Evolutionary conservation across 257 asterid species (phyloP).

Genomic region (Lavandula angustifolia): DNA sequence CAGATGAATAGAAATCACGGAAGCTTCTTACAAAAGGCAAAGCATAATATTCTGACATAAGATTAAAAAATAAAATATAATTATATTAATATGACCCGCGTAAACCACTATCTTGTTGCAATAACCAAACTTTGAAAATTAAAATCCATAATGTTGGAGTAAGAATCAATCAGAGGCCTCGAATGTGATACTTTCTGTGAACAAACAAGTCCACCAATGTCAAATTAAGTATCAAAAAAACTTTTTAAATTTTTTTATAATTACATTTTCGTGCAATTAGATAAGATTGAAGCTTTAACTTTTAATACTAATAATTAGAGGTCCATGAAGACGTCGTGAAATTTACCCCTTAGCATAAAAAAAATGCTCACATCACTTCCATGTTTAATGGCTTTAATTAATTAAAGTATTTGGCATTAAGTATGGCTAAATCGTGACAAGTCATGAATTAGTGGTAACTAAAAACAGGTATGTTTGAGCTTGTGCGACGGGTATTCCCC

Average conservation of each 20-base stretch:
- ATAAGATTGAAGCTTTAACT: constrained; percentile 29
- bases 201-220: constrained; percentile 32
- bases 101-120: constrained; percentile 14
- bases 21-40: not conserved
- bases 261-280: constrained; percentile 16
- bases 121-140: not conserved
- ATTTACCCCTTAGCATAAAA: constrained; percentile 20
- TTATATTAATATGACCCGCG: not conserved
- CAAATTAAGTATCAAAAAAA: constrained; percentile 29
- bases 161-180: constrained; percentile 40
- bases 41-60: not conserved
- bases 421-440: constrained; percentile 1
- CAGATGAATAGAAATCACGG: not conserved
- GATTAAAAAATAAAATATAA: not conserved
- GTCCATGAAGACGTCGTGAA: constrained; percentile 31
- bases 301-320: constrained; percentile 20
- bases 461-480: constrained; percentile 15
- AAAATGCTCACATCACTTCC: constrained; percentile 33
- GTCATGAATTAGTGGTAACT: constrained; percentile 36
- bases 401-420: constrained; percentile 3
- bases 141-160: constrained; percentile 21
- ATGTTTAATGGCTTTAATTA: constrained; percentile 29
- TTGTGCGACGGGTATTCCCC: constrained; percentile 50
- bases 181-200: constrained; percentile 41
- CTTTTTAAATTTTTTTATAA: constrained; percentile 35